Evolutionary conservation across 2,329 filamentous ascomycete genomes (phyloP).

Genomic region (Xylariaceae sp.): DNA sequence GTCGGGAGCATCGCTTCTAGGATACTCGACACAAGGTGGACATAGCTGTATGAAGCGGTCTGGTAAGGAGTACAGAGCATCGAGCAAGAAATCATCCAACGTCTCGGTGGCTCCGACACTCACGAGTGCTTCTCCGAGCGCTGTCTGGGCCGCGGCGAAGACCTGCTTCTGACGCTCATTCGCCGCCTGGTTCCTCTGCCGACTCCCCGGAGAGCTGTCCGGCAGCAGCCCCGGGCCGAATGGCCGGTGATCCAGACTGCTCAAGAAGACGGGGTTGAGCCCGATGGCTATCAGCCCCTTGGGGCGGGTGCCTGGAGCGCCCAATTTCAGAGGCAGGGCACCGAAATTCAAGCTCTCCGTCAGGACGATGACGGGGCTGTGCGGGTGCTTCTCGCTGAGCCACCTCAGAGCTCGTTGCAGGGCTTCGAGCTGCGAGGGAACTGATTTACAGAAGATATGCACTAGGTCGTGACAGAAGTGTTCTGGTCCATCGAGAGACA

Average conservation of each 20-base stretch:
- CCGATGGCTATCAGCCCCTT: slow-evolving; percentile 33
- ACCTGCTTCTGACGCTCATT: slow-evolving; percentile 16
- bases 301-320: slow-evolving; percentile 26
- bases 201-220: slow-evolving; percentile 28
- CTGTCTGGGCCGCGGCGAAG: slow-evolving; percentile 2
- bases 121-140: not conserved
- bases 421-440: slow-evolving; percentile 24
- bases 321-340: slow-evolving; percentile 28
- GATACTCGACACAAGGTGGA: slow-evolving; percentile 27
- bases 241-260: slow-evolving; percentile 31
- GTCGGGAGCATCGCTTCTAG: slow-evolving; percentile 26
- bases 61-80: slow-evolving; percentile 21
- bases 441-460: slow-evolving; percentile 25
- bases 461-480: slow-evolving; percentile 26
- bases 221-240: slow-evolving; percentile 31
- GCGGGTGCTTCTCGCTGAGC: slow-evolving; percentile 23
- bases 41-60: slow-evolving; percentile 30
- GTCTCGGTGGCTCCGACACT: slow-evolving; percentile 5
- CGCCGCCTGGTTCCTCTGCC: slow-evolving; percentile 24
- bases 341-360: slow-evolving; percentile 18
- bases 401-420: slow-evolving; percentile 28
- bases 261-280: slow-evolving; percentile 26
- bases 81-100: slow-evolving; percentile 14
- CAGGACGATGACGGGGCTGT: slow-evolving; percentile 34
- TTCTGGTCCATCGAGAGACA: slow-evolving; percentile 6